Conservation (phyloP, 495 filamentous ascomycete genomes). For the Penicillium ucsense region DNA sequence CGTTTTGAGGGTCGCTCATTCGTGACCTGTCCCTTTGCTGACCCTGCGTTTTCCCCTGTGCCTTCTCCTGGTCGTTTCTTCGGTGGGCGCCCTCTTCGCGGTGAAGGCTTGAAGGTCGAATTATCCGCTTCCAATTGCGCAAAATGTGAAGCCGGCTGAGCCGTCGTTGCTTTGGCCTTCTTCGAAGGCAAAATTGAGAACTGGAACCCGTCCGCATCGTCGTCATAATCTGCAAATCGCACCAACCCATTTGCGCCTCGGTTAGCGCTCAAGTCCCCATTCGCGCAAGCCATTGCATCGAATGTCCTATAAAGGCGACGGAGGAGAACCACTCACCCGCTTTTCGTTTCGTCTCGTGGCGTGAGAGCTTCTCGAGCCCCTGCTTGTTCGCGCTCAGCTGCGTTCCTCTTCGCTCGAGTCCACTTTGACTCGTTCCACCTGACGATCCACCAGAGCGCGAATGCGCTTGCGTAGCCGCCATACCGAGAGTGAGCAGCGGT, state of each 20-base stretch:
- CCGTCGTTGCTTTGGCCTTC: slow-evolving; percentile 27
- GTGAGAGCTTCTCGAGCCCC: slow-evolving; percentile 20
- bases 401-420: slow-evolving; percentile 26
- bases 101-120: slow-evolving; percentile 23
- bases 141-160: slow-evolving; percentile 14
- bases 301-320: no score
- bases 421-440: slow-evolving; percentile 15
- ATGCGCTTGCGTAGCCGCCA: slow-evolving; percentile 36
- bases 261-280: not conserved
- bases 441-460: slow-evolving; percentile 29
- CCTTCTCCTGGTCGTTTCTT: slow-evolving; percentile 29
- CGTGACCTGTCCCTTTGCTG: slow-evolving; percentile 13
- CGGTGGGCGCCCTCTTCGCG: slow-evolving; percentile 28
- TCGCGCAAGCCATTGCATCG: not conserved
- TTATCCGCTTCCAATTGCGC: slow-evolving; percentile 20
- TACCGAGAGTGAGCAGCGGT: slow-evolving; percentile 33
- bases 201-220: slow-evolving; percentile 46
- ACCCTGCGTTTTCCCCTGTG: slow-evolving; percentile 3
- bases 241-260: not conserved
- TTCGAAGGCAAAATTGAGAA: slow-evolving; percentile 41
- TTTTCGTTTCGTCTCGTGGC: slow-evolving; percentile 31
- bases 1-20: slow-evolving; percentile 17
- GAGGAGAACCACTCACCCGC: slow-evolving; percentile 27
- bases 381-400: slow-evolving; percentile 35
- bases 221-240: slow-evolving; percentile 35